phyloP scores from a whole-genome alignment of 441 rosid species.

The Brassica hybrid region DNA sequence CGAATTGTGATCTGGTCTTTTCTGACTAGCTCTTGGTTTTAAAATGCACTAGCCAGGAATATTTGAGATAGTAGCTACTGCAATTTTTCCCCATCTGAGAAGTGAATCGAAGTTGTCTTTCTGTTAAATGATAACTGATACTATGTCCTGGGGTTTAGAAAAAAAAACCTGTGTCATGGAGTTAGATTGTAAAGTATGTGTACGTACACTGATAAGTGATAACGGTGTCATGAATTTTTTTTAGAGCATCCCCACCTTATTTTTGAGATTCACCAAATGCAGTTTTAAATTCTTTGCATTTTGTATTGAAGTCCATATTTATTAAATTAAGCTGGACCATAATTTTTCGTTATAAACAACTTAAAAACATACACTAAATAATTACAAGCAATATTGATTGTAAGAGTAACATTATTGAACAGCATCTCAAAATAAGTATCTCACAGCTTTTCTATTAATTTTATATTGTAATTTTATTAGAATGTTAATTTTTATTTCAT shows the following conservation, averaged over 20 bases:
- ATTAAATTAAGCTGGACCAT: neutral
- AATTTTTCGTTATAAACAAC: neutral
- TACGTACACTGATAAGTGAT: neutral
- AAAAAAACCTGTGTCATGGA: neutral
- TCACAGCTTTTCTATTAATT: too few species aligned
- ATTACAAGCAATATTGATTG: neutral
- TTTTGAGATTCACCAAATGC: neutral
- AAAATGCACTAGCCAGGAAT: neutral
- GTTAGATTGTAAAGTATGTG: neutral
- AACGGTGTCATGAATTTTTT: neutral
- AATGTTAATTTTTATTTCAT: too few species aligned
- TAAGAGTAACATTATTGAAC: too few species aligned
- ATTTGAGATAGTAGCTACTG: neutral
- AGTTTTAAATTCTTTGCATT: neutral
- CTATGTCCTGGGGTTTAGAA: neutral
- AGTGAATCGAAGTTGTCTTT: neutral
- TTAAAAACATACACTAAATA: neutral
- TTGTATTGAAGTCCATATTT: neutral
- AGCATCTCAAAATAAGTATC: too few species aligned
- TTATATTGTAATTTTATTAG: too few species aligned
- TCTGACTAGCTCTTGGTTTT: constrained; percentile 4
- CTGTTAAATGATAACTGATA: neutral
- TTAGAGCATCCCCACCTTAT: constrained; percentile 4
- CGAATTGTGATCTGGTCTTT: neutral
- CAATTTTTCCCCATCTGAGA: neutral